These are phyloP conservation scores for Colletotrichum sp. DNA, from an alignment of 2,329 filamentous ascomycete genomes.

Conservation along the genomic window DNA sequence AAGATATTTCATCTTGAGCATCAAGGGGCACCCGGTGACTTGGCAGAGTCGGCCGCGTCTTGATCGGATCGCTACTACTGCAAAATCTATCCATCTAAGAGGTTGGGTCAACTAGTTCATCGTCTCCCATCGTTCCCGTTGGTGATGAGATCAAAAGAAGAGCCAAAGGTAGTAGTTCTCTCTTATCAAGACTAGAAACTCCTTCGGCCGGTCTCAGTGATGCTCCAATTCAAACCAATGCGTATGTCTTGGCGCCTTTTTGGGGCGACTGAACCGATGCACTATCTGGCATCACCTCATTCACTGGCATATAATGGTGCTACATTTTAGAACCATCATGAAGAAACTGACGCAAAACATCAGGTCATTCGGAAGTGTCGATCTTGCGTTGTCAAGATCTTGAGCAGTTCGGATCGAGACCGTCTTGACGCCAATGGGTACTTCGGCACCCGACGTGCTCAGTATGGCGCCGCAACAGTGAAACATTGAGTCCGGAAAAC, in stretches of 20 bases:
- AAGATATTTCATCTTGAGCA: rapidly evolving
- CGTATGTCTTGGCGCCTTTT: background rate
- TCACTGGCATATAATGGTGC: background rate
- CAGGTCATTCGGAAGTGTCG: background rate
- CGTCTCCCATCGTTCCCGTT: background rate
- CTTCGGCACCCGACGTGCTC: background rate
- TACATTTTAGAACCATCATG: background rate
- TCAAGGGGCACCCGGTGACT: background rate
- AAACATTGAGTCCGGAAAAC: background rate
- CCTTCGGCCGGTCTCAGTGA: background rate
- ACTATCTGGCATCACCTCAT: background rate
- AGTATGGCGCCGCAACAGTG: background rate
- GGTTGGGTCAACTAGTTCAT: background rate
- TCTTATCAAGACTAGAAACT: background rate
- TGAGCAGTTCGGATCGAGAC: background rate
- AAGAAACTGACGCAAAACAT: background rate
- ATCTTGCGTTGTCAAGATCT: background rate
- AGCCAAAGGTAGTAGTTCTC: rapidly evolving
- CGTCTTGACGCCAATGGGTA: background rate
- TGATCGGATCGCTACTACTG: background rate
- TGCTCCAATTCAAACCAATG: background rate
- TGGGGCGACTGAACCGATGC: background rate
- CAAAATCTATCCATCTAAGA: background rate
- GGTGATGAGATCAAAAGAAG: background rate
- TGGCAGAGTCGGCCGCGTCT: background rate